Evolutionary conservation across 768 basidiomycete species (phyloP), one percentile per base, ranked within the genome.

Genomic region (Boletellus emodensis): DNA sequence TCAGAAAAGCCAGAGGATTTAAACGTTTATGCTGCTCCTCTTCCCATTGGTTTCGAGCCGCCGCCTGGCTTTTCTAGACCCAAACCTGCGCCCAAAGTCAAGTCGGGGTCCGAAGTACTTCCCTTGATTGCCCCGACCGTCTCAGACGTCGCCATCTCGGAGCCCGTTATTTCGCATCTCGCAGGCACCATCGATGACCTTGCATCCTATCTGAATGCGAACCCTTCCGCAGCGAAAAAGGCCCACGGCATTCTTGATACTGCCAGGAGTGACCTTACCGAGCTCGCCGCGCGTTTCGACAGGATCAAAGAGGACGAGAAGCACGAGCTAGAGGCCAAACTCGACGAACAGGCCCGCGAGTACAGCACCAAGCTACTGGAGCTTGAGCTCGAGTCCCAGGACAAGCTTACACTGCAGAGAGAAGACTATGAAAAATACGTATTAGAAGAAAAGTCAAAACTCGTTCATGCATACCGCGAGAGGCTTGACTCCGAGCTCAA

Each of bases 1-100:
- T 47, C 60, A 3, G 64, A 63, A 24, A 51, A 55, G 10, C 54
- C 64, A 44, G 46, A 49, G 54, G 70, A 71, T 8, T 2, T 33
- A 26, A 71, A 72, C 40, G 44, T 64, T 6, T 95, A 95, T 63
- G 69, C 72, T 40, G 78, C 71, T 15, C 85, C 86, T 6, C 75
- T 98, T 20, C 96, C 95, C n/a, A 70, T 99, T 44, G 95, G 94
- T 12, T 91, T 90, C 65, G 94, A 97, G 67, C 91, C 87, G 10
- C 94, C 95, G 32, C 91, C 91, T 20, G 95, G 95, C 17, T 97
- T 83, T 67, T 74, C 78, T 49, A 77, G 83, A 35, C 83, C 88
- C 12, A 57, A 72, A 18, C 75, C 68, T 5, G 53, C 60, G 2
- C 62, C 44, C 6, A 14, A 17, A 32, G 11, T 62, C 13, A 51